Evolutionary conservation across 148 eudicot genomes (phyloP).

Genomic region (Fagopyrum esculentum): DNA sequence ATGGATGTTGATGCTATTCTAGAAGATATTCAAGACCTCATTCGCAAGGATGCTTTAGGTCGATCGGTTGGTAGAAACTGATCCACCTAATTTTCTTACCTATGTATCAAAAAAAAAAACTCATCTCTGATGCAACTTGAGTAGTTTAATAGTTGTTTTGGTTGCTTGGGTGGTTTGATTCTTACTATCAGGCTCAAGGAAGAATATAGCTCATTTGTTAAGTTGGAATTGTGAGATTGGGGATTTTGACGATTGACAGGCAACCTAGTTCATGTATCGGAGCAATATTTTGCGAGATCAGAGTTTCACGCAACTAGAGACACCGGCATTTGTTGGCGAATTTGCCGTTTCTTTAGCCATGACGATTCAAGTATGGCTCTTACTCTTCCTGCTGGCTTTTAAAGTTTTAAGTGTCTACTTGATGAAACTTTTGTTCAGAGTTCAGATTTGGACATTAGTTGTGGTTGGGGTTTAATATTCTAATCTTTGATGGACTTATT

Average conservation of each 20-base stretch:
- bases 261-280: background rate
- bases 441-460: background rate
- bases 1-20: no score
- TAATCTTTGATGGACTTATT: background rate
- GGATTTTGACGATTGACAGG: background rate
- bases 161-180: no score
- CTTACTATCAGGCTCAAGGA: background rate
- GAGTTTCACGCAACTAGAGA: background rate
- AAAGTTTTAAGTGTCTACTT: background rate
- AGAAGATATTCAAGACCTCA: no score
- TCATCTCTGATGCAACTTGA: background rate
- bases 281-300: background rate
- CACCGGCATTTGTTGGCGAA: background rate
- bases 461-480: background rate
- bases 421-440: background rate
- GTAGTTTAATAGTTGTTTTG: background rate
- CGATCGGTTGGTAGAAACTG: no score
- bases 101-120: no score
- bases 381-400: background rate
- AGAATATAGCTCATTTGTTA: background rate
- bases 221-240: conserved; percentile 3
- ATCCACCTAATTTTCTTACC: no score
- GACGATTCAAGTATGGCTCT: conserved; percentile 37
- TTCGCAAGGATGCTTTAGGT: no score
- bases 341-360: conserved; percentile 30